phyloP scores from a whole-genome alignment of 352 stramenopile species.

The Aphanomyces astaci region DNA sequence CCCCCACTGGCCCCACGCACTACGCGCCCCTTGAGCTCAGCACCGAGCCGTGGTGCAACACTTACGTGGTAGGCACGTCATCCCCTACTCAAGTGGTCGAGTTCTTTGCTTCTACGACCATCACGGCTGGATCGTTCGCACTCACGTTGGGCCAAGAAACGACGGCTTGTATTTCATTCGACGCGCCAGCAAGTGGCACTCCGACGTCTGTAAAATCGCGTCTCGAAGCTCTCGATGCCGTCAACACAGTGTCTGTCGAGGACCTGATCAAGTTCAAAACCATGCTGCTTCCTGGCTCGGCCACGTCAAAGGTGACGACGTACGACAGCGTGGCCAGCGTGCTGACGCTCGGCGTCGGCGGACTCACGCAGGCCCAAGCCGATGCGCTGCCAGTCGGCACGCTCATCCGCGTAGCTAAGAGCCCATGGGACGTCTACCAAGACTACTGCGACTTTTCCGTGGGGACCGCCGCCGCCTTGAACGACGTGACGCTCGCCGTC shows the following conservation, averaged over 20 bases:
- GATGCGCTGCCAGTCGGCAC: conserved; percentile 27
- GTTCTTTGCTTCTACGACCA: conserved; percentile 55
- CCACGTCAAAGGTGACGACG: conserved; percentile 34
- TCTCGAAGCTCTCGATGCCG: conserved; percentile 38
- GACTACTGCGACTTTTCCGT: conserved; percentile 56
- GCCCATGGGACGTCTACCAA: conserved; percentile 55
- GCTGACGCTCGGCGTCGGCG: conserved; percentile 32
- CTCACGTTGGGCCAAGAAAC: conserved; percentile 44
- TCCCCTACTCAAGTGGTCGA: conserved; percentile 60
- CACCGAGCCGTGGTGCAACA: conserved; percentile 41
- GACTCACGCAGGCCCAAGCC: conserved; percentile 34
- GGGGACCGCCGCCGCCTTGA: conserved; percentile 7
- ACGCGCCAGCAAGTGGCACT: conserved; percentile 25
- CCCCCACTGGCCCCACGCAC: conserved; percentile 30
- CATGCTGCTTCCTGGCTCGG: conserved; percentile 36
- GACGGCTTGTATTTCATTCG: conserved; percentile 50
- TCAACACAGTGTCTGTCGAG: conserved; percentile 41
- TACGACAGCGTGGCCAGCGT: conserved; percentile 28
- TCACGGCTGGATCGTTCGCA: conserved; percentile 45
- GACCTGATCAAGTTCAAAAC: conserved; percentile 57
- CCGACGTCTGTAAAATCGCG: conserved; percentile 26
- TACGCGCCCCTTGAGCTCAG: conserved; percentile 54
- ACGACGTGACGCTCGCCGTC: conserved; percentile 32
- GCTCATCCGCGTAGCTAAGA: conserved; percentile 63
- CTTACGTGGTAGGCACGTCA: conserved; percentile 50